Evolutionary conservation across 352 stramenopile genomes (phyloP), one percentile per base, ranked within the genome.

Genomic region (Halophytophthora batemanensis): DNA sequence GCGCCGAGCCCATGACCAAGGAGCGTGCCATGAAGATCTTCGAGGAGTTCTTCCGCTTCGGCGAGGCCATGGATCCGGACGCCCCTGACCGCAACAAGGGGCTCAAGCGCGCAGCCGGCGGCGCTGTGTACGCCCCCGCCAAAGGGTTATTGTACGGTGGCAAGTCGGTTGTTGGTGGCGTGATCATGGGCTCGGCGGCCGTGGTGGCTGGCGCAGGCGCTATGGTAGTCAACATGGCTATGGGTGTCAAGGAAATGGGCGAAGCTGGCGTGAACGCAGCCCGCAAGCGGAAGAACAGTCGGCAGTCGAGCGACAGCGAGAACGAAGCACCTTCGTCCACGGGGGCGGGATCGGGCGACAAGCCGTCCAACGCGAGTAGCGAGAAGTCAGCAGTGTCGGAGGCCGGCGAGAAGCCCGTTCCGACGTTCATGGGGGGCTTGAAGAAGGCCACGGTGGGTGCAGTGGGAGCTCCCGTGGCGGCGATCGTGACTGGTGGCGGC

Each of bases 241-340:
- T 87, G 18, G 84, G 84, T 18, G 75, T 95, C 43, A 92, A 92
- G 55, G 84, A 95, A 54, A 95, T 95, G 84, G 77, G 84, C 35
- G 77, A 95, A 38, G 84, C 84, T 3, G 82, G 84, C 8, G 77
- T 93, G n/a, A 65, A 93, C 21, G 81, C 82, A 0, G 80, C 76
- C 4, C 71, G 77, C n/a, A 79, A 77, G 45, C 77, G 73, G 44
- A 84, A 74, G 39, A 62, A 61, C 29, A 84, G 71, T 51, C 81
- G 84, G 35, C 59, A 66, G 2, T 51, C 45, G 1, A 70, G 59
- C 15, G 65, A 67, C n/a, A 79, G 64, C 28, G 69, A 84, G 42
- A 75, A 46, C 12, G 64, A 73, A 52, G 35, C 56, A 22, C 44
- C 55, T 40, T 56, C 53, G 38, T 47, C 50, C 28, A 56, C 55